A percentile compares a stretch with the other conserved stretches of the same genome.
These are phyloP conservation scores for Chalciporus piperatus DNA, from an alignment of 768 basidiomycete genomes.

Conservation along the genomic window DNA sequence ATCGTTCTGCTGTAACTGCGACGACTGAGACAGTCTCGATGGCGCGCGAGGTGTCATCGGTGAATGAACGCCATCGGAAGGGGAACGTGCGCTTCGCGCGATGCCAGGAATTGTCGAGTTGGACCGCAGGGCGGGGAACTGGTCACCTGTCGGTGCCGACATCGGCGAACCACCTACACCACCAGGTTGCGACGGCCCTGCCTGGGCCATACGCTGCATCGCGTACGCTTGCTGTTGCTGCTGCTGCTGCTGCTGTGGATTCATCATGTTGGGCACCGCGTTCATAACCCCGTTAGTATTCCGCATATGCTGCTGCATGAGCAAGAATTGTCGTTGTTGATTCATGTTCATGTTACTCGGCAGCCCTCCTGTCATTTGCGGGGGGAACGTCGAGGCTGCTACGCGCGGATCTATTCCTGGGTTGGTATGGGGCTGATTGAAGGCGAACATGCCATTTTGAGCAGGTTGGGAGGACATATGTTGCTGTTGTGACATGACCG, in stretches of 20 bases:
- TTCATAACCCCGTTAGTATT: constrained; percentile 26
- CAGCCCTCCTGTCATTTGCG: constrained; percentile 31
- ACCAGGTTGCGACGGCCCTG: constrained; percentile 35
- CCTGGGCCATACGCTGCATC: constrained; percentile 43
- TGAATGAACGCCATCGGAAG: constrained; percentile 58
- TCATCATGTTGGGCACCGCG: constrained; percentile 30
- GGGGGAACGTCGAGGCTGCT: constrained; percentile 25
- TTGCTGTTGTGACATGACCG: constrained; percentile 28
- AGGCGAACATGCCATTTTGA: constrained; percentile 34
- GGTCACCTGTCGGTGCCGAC: constrained; percentile 37
- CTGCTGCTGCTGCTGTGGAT: constrained; percentile 30
- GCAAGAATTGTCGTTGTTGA: constrained; percentile 47
- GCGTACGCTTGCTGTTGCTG: constrained; percentile 33
- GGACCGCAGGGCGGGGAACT: constrained; percentile 53
- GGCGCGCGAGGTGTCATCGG: constrained; percentile 40
- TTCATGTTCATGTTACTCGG: constrained; percentile 26
- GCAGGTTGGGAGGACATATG: constrained; percentile 26
- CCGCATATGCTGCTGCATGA: constrained; percentile 38
- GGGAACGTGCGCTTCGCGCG: constrained; percentile 70
- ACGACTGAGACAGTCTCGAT: constrained; percentile 36
- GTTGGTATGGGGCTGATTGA: constrained; percentile 22
- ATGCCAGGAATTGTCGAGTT: constrained; percentile 69
- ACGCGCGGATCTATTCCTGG: constrained; percentile 32
- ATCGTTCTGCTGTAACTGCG: constrained; percentile 49
- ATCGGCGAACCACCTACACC: constrained; percentile 40